Evolutionary conservation across 805 yeast genomes (phyloP), one percentile per base, ranked within the genome.

Genomic region (Kodamaea restingae): DNA sequence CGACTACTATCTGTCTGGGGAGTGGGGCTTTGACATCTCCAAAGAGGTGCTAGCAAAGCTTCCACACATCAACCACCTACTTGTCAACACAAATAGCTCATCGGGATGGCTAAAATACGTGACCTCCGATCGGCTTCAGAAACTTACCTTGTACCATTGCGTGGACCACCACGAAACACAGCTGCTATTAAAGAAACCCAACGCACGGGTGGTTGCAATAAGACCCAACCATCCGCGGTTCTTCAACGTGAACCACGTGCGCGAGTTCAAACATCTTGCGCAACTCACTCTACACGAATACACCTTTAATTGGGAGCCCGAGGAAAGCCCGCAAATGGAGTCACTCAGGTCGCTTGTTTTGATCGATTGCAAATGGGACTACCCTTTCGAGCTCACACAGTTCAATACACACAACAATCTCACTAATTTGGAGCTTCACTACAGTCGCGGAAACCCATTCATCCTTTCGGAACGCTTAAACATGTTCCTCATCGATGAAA

Each of bases 341-440:
- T 27, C 45, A 1, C 48, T 69, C 20, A 46, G 48, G 4, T 47
- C 45, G 2, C 46, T 75, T 18, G 45, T 51, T 3, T 46, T 77
- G 4, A 45, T 51, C 10, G 63, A 76, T 44, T 77, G 82, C 52
- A 67, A 71, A 1, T 77, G 82, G 81, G 73, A 72, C 42, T 77
- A 74, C 44, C 82, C 82, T 1, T 76, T 76, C 48, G 60, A 66
- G 14, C 50, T 75, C 9, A 46, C 56, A 3, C 59, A 57, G 35
- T 68, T 69, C 49, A 65, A 67, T 38, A 39, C 39, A 4, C 50
- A 40, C 29, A 47, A 53, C 27, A 40, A 51, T 8, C 45, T 68
- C n/a, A 45, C 38, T 6, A 40, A 32, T 4, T 48, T 69, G 15
- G 36, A 41, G 12, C 43, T 69, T 11, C 40, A 40, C 2, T 67